These are phyloP conservation scores for Xylariaceae sp. DNA, from an alignment of 2,329 filamentous ascomycete genomes.

Conservation along the genomic window DNA sequence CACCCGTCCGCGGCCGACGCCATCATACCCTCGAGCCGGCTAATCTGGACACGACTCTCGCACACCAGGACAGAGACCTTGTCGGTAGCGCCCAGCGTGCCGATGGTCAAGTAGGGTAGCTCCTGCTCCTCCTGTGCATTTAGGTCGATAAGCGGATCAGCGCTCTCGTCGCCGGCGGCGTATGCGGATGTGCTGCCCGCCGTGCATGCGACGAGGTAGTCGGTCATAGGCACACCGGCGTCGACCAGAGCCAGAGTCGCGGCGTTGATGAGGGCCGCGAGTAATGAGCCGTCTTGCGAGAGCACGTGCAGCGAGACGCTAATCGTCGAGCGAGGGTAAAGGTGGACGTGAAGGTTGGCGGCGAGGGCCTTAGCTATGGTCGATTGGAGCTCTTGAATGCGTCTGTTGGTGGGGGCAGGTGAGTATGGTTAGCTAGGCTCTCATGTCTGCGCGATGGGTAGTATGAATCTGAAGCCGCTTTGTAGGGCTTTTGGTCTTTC, in stretches of 20 bases:
- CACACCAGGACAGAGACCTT: slow-evolving; percentile 74
- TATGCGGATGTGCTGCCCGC: slow-evolving; percentile 71
- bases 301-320: slow-evolving; percentile 79
- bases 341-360: slow-evolving; percentile 72
- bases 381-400: slow-evolving; percentile 72
- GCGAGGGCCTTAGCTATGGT: slow-evolving; percentile 74
- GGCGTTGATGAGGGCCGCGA: slow-evolving; percentile 87
- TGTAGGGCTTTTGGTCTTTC: no score
- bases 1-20: slow-evolving; percentile 89
- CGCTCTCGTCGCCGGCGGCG: slow-evolving; percentile 57
- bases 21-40: slow-evolving; percentile 83
- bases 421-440: background rate
- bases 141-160: slow-evolving; percentile 74
- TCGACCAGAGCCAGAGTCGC: slow-evolving; percentile 88
- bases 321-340: slow-evolving; percentile 86
- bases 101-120: slow-evolving; percentile 81
- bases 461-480: no score
- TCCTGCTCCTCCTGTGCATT: slow-evolving; percentile 80
- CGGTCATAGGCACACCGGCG: slow-evolving; percentile 90
- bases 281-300: slow-evolving; percentile 80
- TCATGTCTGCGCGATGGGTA: background rate
- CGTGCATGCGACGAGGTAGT: slow-evolving; percentile 84
- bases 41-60: slow-evolving; percentile 81
- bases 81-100: slow-evolving; percentile 67
- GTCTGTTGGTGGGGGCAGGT: slow-evolving; percentile 42